Evolutionary conservation across 345 rosid genomes (phyloP).

Genomic region (Eucalyptus cladocalyx): DNA sequence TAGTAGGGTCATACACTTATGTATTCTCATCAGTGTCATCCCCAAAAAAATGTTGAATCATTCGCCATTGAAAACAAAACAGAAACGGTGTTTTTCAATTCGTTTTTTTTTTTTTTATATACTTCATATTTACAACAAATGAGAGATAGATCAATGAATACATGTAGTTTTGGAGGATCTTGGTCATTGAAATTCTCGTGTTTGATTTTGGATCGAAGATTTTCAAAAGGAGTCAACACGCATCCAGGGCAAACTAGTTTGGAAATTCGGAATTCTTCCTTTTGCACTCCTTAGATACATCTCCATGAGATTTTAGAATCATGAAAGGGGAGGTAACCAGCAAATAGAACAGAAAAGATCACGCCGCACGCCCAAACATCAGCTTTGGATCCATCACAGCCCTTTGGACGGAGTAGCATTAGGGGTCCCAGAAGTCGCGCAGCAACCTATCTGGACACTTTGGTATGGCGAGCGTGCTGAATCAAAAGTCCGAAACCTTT

Average conservation of each 20-base stretch:
- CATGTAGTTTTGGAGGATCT: neutral
- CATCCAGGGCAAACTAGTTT: slow-evolving; percentile 8
- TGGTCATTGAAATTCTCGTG: slow-evolving; percentile 13
- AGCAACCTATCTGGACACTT: slow-evolving; percentile 51
- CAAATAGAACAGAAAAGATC: slow-evolving; percentile 7
- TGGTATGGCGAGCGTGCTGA: slow-evolving; percentile 53
- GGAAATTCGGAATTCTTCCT: slow-evolving; percentile 18
- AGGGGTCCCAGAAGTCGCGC: slow-evolving; percentile 11
- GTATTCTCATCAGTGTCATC: too few relatives aligned
- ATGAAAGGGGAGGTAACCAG: slow-evolving; percentile 13
- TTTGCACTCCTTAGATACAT: slow-evolving; percentile 11
- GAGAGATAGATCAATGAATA: neutral
- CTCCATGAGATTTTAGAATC: slow-evolving; percentile 15
- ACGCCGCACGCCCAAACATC: slow-evolving; percentile 22
- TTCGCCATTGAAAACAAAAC: too few relatives aligned
- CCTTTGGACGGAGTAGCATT: slow-evolving; percentile 16
- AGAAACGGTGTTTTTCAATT: neutral
- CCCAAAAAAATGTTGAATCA: too few relatives aligned
- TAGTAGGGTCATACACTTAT: slow-evolving; percentile 36
- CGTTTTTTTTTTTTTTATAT: too few relatives aligned
- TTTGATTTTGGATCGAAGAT: slow-evolving; percentile 12
- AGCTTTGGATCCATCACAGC: slow-evolving; percentile 25
- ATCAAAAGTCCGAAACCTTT: slow-evolving; percentile 65
- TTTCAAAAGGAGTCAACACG: slow-evolving; percentile 7
- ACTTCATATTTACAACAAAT: too few relatives aligned